phyloP scores from a whole-genome alignment of 805 yeast genomes.

The Yarrowia sp. region DNA sequence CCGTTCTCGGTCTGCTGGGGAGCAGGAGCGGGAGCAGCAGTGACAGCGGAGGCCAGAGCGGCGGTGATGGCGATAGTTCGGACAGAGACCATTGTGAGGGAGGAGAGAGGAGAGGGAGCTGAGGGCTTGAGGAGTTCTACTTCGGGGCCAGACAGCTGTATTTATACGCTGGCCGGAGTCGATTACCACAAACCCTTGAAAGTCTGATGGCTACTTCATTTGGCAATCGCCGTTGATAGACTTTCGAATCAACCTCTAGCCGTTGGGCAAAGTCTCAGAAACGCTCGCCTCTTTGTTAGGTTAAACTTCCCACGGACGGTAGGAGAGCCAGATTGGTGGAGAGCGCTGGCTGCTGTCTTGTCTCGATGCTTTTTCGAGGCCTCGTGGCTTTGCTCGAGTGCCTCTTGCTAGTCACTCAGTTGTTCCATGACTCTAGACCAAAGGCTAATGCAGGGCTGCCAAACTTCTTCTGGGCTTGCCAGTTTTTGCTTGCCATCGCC shows the following conservation, averaged over 20 bases:
- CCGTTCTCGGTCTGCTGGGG: slow-evolving; percentile 1
- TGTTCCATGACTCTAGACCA: background rate
- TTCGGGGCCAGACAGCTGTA: background rate
- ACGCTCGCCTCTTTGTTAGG: no score
- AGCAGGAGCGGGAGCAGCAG: slow-evolving; percentile 12
- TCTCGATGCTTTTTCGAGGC: background rate
- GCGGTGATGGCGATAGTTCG: slow-evolving; percentile 19
- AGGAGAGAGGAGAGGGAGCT: background rate
- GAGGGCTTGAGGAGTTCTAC: background rate
- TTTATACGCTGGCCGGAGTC: background rate
- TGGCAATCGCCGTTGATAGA: background rate
- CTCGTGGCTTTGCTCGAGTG: background rate
- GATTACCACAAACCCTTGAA: background rate
- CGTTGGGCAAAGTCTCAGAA: slow-evolving; percentile 20
- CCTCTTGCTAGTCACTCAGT: background rate
- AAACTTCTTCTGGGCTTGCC: no score
- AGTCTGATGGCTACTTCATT: background rate
- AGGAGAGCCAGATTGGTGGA: background rate
- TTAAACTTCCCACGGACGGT: slow-evolving; percentile 12
- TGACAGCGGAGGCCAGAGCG: slow-evolving; percentile 1
- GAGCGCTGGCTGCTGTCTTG: background rate
- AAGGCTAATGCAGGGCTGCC: background rate
- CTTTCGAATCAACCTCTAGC: slow-evolving; percentile 16
- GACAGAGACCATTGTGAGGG: slow-evolving; percentile 6
- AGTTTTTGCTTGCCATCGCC: no score